A percentile compares a stretch with the other conserved stretches of the same genome.
Evolutionary conservation across 371 early-diverging fungal genomes (phyloP).

Genomic region (Actinomortierella wolfii): DNA sequence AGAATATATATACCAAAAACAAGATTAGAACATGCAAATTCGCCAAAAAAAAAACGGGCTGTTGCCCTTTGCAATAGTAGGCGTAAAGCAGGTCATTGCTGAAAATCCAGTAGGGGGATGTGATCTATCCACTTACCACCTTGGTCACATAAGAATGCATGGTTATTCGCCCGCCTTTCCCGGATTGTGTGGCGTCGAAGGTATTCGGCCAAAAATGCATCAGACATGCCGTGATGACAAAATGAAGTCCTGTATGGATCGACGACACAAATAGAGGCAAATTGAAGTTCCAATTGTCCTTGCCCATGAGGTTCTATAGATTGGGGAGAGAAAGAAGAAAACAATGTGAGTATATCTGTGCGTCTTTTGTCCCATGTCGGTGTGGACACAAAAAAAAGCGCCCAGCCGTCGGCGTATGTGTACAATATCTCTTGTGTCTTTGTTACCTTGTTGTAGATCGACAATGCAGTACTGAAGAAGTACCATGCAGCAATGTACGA

Average conservation of each 20-base stretch:
- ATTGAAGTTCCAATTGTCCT: conserved; percentile 74
- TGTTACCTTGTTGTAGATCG: conserved; percentile 84
- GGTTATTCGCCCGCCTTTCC: conserved; percentile 36
- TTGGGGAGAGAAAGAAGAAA: conserved; percentile 9
- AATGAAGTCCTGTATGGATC: conserved; percentile 70
- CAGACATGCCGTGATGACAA: conserved; percentile 55
- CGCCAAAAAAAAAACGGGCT: neutral
- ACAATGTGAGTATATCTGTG: too few species aligned
- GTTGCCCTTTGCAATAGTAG: neutral
- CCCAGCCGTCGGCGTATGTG: too few species aligned
- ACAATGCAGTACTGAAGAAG: conserved; percentile 73
- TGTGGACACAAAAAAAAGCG: neutral
- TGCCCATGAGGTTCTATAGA: conserved; percentile 66
- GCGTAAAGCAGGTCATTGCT: too few species aligned
- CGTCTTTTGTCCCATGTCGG: too few species aligned
- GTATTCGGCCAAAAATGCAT: conserved; percentile 52
- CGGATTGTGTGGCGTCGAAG: conserved; percentile 44
- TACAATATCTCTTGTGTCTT: neutral
- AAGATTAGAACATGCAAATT: neutral
- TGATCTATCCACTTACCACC: conserved; percentile 50
- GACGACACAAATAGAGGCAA: conserved; percentile 81
- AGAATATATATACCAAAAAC: neutral
- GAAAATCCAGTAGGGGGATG: neutral
- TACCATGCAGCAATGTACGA: conserved; percentile 57
- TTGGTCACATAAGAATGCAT: conserved; percentile 53